These are phyloP conservation scores for Blastobotrys capitulatus DNA, from an alignment of 1,139 yeast species.

Conservation along the genomic window DNA sequence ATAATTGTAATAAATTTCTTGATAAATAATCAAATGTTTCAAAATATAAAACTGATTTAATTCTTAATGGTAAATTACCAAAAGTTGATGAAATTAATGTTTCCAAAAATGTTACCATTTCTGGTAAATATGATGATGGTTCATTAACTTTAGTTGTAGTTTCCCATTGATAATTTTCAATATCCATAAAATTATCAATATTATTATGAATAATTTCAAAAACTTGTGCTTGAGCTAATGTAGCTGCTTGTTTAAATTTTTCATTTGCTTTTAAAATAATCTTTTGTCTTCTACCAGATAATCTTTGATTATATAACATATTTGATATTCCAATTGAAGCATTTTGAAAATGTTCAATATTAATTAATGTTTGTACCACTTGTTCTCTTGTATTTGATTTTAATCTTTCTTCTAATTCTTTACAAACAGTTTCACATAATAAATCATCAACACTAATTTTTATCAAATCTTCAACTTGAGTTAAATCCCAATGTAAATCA, in stretches of 20 bases:
- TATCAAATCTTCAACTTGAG: slow-evolving; percentile 37
- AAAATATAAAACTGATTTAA: slow-evolving; percentile 72
- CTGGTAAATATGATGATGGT: slow-evolving; percentile 73
- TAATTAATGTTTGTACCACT: slow-evolving; percentile 81
- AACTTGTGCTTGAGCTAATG: slow-evolving; percentile 73
- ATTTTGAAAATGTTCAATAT: slow-evolving; percentile 73
- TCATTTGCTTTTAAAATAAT: slow-evolving; percentile 46
- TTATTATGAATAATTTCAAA: slow-evolving; percentile 66
- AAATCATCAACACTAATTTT: slow-evolving; percentile 59
- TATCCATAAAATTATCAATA: slow-evolving; percentile 72
- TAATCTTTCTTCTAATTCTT: slow-evolving; percentile 59
- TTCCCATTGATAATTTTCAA: slow-evolving; percentile 82
- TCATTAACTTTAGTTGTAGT: slow-evolving; percentile 44
- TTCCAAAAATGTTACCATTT: slow-evolving; percentile 81
- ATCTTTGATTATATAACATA: slow-evolving; percentile 31
- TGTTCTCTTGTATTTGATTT: slow-evolving; percentile 72
- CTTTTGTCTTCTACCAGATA: slow-evolving; percentile 33
- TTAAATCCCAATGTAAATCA: slow-evolving; percentile 53
- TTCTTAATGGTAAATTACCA: slow-evolving; percentile 70
- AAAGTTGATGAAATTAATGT: slow-evolving; percentile 86
- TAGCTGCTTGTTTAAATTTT: slow-evolving; percentile 57
- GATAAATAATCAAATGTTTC: slow-evolving; percentile 85
- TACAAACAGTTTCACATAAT: slow-evolving; percentile 63
- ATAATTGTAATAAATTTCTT: slow-evolving; percentile 56
- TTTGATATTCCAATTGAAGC: slow-evolving; percentile 46